phyloP scores from a whole-genome alignment of 805 yeast species.

The Wickerhamomyces silvicola region DNA sequence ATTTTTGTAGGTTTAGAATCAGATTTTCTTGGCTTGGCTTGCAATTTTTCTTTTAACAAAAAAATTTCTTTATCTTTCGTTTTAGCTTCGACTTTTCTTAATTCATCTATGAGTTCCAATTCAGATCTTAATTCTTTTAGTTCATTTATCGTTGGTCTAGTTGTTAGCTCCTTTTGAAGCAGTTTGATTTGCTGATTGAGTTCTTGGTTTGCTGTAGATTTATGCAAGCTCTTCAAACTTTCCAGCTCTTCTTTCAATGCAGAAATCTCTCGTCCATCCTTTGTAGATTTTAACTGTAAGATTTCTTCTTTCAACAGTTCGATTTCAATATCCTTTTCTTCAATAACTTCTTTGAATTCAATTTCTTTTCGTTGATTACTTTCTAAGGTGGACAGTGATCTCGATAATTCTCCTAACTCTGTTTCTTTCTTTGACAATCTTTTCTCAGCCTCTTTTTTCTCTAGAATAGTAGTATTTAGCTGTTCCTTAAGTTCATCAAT shows the following conservation, averaged over 20 bases:
- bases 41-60: slow-evolving; percentile 13
- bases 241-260: slow-evolving; percentile 7
- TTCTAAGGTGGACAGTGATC: too few relatives aligned
- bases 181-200: slow-evolving; percentile 18
- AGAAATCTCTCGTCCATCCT: slow-evolving; percentile 3
- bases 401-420: too few relatives aligned
- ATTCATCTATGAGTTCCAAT: slow-evolving; percentile 32
- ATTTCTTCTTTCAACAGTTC: slow-evolving; percentile 20
- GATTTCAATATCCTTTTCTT: slow-evolving; percentile 19
- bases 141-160: slow-evolving; percentile 37
- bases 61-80: slow-evolving; percentile 21
- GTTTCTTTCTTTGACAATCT: too few relatives aligned
- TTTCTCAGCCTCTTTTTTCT: too few relatives aligned
- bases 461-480: too few relatives aligned
- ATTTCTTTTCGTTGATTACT: background rate
- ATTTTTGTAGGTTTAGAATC: background rate
- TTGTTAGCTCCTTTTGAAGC: slow-evolving; percentile 18
- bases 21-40: background rate
- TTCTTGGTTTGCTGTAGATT: slow-evolving; percentile 18
- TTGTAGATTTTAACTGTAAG: slow-evolving; percentile 7
- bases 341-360: slow-evolving; percentile 3
- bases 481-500: too few relatives aligned
- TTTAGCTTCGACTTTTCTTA: slow-evolving; percentile 24
- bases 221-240: slow-evolving; percentile 7
- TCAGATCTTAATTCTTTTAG: slow-evolving; percentile 40